phyloP scores from a whole-genome alignment of 257 asterid species.

The Perilla frutescens region DNA sequence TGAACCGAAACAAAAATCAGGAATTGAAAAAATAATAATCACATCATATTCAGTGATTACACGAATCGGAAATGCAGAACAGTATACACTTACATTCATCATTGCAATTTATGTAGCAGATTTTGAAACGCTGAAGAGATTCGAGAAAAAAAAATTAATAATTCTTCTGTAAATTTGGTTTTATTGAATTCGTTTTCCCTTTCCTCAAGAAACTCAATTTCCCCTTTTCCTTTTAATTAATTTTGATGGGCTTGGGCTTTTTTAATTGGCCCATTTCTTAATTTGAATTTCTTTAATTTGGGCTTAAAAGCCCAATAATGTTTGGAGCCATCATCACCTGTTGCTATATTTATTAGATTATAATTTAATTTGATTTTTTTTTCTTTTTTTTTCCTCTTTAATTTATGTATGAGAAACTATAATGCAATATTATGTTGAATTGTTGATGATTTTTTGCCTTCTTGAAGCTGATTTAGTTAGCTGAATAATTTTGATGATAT shows the following conservation, averaged over 20 bases:
- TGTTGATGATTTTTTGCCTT: no score
- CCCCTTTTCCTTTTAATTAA: neutral
- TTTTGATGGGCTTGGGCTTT: slow-evolving; percentile 15
- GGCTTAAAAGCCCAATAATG: no score
- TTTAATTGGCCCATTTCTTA: no score
- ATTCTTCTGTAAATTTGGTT: neutral
- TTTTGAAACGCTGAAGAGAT: slow-evolving; percentile 18
- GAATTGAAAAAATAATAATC: neutral
- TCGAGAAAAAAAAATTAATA: neutral
- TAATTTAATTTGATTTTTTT: no score
- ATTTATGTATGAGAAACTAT: no score
- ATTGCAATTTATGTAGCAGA: slow-evolving; percentile 23
- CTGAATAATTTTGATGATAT: no score
- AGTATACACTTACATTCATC: slow-evolving; percentile 43
- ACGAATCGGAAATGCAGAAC: neutral
- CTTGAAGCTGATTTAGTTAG: no score
- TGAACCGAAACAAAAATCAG: slow-evolving; percentile 18
- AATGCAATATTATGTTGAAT: no score
- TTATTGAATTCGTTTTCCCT: slow-evolving; percentile 42
- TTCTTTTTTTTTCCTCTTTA: no score
- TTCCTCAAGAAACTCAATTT: slow-evolving; percentile 43
- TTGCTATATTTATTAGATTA: no score
- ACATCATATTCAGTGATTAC: neutral
- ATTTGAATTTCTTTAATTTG: no score
- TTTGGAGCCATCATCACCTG: no score